Base-by-base conservation (phyloP, 2,329 filamentous ascomycete species). In the Cylindrodendrum hubeiense region DNA sequence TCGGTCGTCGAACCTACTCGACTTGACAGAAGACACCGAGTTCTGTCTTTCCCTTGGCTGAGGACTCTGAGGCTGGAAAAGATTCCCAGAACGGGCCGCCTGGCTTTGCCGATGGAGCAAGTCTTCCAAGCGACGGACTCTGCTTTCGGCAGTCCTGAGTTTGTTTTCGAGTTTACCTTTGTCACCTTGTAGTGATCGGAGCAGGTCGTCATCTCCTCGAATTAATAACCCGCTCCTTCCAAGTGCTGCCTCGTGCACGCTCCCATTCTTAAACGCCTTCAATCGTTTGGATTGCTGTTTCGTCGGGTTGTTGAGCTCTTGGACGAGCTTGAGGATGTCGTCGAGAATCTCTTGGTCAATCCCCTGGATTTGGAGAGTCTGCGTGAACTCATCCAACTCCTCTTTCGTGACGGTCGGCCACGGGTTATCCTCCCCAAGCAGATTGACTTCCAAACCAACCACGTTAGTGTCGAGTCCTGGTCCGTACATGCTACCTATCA, bases 191-290 rank as follows among this genome's bases (percentile, higher is more conserved):
- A 98, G 79, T 69, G 84, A 92, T 76, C 86, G 87, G 34, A 92
- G 86, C 67, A 95, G 84, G 67, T 98, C 95, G 73, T 97, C 94
- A 67, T 96, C 92, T n/a, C 93, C 94, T 41, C 93, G 90, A 15
- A 97, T 88, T 73, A 97, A 82, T 10, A 98, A 86, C 1, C 94
- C 95, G 69, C 93, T 97, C 74, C 92, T 90, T n/a, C 94, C 94
- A 66, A 98, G 87, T 3, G 89, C 89, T n/a, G 91, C 91, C 77
- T 98, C 96, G 74, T 98, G 94, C 39, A 98, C 88, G 76, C 96
- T 98, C 17, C 96, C 96, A 76, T 97, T 96, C 77, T 98, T 98
- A 84, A 99, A 98, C 5, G 94, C 94, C 78, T 95, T 97, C 7
- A 96, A 89, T 62, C 94, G 89, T 79, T 94, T 95, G 66, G 91